phyloP scores from a whole-genome alignment of 2,329 filamentous ascomycete genomes.

The Dactylella cylindrospora region DNA sequence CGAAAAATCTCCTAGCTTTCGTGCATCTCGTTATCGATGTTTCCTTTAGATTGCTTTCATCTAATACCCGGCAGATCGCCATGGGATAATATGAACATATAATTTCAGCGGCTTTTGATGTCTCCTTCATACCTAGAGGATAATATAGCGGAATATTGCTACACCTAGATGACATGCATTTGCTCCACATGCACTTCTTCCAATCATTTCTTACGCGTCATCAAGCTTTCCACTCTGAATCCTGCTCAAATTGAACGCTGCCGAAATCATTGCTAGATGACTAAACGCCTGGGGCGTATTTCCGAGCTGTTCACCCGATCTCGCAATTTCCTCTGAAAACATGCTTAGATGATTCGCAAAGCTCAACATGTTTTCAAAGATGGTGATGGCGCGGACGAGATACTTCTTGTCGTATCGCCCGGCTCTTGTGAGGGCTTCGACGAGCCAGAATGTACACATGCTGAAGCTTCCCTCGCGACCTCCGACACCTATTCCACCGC shows the following conservation, averaged over 20 bases:
- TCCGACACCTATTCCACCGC: conserved; percentile 62
- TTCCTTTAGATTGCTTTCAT: too few relatives aligned
- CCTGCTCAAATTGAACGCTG: conserved; percentile 72
- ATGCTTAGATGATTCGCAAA: conserved; percentile 76
- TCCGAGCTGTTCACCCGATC: conserved; percentile 73
- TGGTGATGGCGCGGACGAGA: conserved; percentile 62
- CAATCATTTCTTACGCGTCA: conserved; percentile 7
- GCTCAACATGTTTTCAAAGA: conserved; percentile 76
- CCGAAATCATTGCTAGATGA: conserved; percentile 73
- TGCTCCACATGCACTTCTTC: too few relatives aligned
- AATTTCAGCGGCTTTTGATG: too few relatives aligned
- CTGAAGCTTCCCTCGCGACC: conserved; percentile 74
- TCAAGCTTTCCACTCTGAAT: conserved; percentile 34
- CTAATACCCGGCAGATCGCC: too few relatives aligned
- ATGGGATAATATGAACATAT: too few relatives aligned
- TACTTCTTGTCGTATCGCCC: conserved; percentile 64
- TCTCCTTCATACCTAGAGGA: too few relatives aligned
- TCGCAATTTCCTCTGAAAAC: conserved; percentile 76
- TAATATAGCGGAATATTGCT: too few relatives aligned
- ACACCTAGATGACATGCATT: too few relatives aligned
- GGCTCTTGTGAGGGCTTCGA: conserved; percentile 70
- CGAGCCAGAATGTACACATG: conserved; percentile 83
- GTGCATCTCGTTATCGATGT: too few relatives aligned
- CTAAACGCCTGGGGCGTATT: conserved; percentile 80
- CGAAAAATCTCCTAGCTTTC: too few relatives aligned